Base-by-base conservation (phyloP, 2,329 filamentous ascomycete species). In the Colletotrichum scovillei region DNA sequence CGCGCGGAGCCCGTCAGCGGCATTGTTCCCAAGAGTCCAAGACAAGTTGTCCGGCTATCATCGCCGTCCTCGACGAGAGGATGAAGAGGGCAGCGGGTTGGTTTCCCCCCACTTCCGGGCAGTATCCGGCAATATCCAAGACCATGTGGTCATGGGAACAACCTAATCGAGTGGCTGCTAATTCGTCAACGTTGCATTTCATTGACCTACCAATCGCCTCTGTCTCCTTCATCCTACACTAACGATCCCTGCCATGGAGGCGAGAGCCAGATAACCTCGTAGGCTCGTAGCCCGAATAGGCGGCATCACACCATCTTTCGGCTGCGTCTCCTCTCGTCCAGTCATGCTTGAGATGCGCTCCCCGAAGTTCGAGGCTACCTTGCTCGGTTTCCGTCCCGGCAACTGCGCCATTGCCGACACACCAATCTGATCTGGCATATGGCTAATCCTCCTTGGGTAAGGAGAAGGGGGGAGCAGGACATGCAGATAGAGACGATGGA, bases 211-310 rank as follows among this genome's bases (percentile, higher is more conserved):
- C 59, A 24, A 69, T 63, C 14, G 19, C 38, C 8, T 11, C 42
- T 16, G 30, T 38, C 19, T 53, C 58, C 58, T 63, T 19, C 46
- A 12, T n/a, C 35, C 28, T n/a, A 24, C 14, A 42, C 70, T 55
- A 58, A 65, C 7, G 0, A 56, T 12, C 66, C 70, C 53, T 26
- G 59, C 42, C 12, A 24, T 9, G 19, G 16, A 55, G 22, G 32
- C 53, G 12, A 28, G 19, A 55, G 35, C 22, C 24, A 56, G 52
- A 55, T 63, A 7, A 11, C 24, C 24, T 57, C 24, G 16, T 67
- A 55, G 14, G 46, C 38, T 69, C 55, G 9, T 65, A 38, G 70
- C 60, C 70, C 32, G 32, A 38, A 70, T 24, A 46, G 60, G 59
- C 32, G 66, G 59, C 32, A 52, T 56, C 66, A 24, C 14, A 46